These are phyloP conservation scores for Fragaria nilgerrensis DNA, from an alignment of 306 rosid species.

Conservation along the genomic window DNA sequence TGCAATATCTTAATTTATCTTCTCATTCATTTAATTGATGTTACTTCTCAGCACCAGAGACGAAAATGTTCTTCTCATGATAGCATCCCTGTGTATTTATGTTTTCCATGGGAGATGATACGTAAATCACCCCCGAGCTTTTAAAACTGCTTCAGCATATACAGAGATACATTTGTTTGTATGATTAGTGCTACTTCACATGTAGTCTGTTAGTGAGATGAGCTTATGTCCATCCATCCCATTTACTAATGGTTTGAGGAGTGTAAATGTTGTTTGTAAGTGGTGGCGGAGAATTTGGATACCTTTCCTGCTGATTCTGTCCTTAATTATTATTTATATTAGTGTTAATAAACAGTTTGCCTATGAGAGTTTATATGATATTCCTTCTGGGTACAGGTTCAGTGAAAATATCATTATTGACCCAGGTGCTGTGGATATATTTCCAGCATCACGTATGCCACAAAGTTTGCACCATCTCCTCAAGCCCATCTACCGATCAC, in stretches of 20 bases:
- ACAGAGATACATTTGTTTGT: neutral
- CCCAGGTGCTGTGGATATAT: constrained; percentile 80
- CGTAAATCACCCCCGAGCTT: neutral
- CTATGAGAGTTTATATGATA: constrained; percentile 12
- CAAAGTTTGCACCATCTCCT: constrained; percentile 56
- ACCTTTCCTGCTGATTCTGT: constrained; percentile 7
- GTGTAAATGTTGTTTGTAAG: neutral
- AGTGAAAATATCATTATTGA: constrained; percentile 60
- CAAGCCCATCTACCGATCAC: constrained; percentile 51
- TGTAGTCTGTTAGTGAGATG: neutral
- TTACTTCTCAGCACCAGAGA: constrained; percentile 4
- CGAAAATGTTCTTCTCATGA: neutral
- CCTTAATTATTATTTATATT: neutral
- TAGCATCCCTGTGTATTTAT: neutral
- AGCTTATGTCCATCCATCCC: neutral
- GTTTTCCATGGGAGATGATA: neutral
- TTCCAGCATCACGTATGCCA: constrained; percentile 71
- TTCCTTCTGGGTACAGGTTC: constrained; percentile 56
- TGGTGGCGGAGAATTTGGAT: neutral
- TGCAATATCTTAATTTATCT: constrained; percentile 20
- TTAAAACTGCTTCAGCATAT: neutral
- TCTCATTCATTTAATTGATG: neutral
- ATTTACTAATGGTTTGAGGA: neutral
- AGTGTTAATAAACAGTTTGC: neutral
- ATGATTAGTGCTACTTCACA: neutral